These are phyloP conservation scores for Tolypocladium endophyticum DNA, from an alignment of 2,329 filamentous ascomycete genomes.

Conservation along the genomic window DNA sequence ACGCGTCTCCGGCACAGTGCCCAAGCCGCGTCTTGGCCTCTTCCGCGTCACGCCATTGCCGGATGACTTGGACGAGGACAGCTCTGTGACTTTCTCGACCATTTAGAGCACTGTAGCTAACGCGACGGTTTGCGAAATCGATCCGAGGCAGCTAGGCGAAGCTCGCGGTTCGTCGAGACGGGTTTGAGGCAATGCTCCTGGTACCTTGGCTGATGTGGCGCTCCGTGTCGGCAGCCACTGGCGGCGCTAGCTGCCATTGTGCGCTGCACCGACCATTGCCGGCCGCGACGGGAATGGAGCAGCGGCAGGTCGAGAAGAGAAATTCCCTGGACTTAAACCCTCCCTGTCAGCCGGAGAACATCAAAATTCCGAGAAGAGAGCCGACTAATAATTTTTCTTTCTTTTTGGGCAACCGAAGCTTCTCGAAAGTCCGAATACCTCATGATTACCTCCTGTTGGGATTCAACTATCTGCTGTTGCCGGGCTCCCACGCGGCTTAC, in stretches of 20 bases:
- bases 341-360: no score
- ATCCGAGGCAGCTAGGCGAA: neutral
- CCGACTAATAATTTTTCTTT: no score
- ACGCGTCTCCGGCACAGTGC: neutral
- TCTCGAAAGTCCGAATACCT: no score
- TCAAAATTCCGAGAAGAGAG: no score
- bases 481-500: no score
- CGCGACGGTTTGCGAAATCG: neutral
- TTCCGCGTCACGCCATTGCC: neutral
- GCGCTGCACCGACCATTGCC: no score
- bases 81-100: neutral
- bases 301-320: no score
- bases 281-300: no score
- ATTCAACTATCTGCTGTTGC: no score
- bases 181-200: neutral
- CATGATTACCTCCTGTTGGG: no score
- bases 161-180: neutral
- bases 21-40: neutral
- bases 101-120: neutral
- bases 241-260: neutral
- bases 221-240: neutral
- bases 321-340: no score
- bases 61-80: neutral
- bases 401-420: no score
- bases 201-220: neutral